Evolutionary conservation across 2,329 filamentous ascomycete genomes (phyloP).

Genomic region (Fusarium vanettenii): DNA sequence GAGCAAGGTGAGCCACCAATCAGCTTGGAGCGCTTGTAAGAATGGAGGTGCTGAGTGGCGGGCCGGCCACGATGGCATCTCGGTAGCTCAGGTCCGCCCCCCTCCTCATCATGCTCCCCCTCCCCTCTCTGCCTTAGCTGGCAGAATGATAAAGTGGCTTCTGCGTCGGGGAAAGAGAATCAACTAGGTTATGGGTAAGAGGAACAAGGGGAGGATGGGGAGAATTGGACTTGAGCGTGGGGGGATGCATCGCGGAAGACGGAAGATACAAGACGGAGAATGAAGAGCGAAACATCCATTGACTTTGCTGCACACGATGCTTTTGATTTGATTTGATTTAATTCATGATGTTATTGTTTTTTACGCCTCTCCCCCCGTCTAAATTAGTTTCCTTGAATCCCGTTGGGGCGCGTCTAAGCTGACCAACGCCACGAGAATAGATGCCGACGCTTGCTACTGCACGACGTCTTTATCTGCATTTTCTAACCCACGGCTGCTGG

Average conservation of each 20-base stretch:
- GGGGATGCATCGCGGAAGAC: not conserved
- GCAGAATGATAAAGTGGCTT: not conserved
- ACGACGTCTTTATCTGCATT: conserved; percentile 13
- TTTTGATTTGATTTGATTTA: not conserved
- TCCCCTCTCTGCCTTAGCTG: not conserved
- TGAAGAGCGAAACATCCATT: not conserved
- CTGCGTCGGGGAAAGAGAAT: not conserved
- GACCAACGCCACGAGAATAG: conserved; percentile 13
- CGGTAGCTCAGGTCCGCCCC: not conserved
- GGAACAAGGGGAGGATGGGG: not conserved
- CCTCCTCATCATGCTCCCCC: not conserved
- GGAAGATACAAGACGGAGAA: not conserved
- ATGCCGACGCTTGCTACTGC: not conserved
- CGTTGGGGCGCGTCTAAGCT: conserved; percentile 28
- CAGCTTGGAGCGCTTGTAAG: conserved; percentile 39
- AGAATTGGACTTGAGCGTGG: not conserved
- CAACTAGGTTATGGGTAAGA: not conserved
- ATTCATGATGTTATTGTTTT: not conserved
- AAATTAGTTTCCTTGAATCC: conserved; percentile 9
- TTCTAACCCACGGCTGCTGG: not conserved
- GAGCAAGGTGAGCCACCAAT: conserved; percentile 36
- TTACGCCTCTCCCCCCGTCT: not conserved
- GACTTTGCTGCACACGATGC: not conserved
- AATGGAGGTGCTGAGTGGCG: conserved; percentile 3
- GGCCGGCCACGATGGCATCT: conserved; percentile 8